These are phyloP conservation scores for Buddleja alternifolia DNA, from an alignment of 257 asterid genomes.

Conservation along the genomic window DNA sequence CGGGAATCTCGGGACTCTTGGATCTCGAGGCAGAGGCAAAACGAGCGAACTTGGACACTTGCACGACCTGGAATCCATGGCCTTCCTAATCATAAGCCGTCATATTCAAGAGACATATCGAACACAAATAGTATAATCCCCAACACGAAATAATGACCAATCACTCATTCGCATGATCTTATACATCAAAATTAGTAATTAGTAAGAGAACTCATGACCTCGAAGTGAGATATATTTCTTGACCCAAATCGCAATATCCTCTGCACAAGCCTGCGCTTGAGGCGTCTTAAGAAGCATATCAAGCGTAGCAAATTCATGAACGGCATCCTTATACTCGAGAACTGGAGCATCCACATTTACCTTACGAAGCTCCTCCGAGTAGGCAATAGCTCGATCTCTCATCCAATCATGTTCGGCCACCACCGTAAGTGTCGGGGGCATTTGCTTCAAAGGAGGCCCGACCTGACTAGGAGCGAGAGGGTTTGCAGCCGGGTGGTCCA, in stretches of 20 bases:
- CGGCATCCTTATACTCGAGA: conserved; percentile 87
- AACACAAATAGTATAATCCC: conserved; percentile 18
- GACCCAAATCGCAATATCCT: conserved; percentile 91
- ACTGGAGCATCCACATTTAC: conserved; percentile 92
- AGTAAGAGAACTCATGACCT: conserved; percentile 89
- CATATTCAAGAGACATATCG: conserved; percentile 25
- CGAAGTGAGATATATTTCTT: conserved; percentile 89
- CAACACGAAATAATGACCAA: conserved; percentile 1
- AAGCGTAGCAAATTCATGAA: conserved; percentile 90
- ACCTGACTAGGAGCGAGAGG: conserved; percentile 58
- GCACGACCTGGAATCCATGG: too few species aligned
- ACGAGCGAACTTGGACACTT: too few species aligned
- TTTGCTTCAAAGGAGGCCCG: conserved; percentile 73
- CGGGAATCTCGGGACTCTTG: too few species aligned
- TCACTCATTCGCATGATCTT: neutral
- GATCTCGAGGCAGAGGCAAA: too few species aligned
- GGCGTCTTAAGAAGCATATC: conserved; percentile 89
- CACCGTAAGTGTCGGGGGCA: conserved; percentile 89
- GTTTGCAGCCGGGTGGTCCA: conserved; percentile 89
- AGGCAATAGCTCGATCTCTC: conserved; percentile 92
- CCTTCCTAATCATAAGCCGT: too few species aligned
- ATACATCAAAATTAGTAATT: conserved; percentile 44
- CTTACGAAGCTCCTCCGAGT: conserved; percentile 86
- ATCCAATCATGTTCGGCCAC: conserved; percentile 95
- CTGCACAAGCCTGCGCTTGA: conserved; percentile 90